These are phyloP conservation scores for Brassica balearica DNA, from an alignment of 441 rosid species.

Conservation along the genomic window DNA sequence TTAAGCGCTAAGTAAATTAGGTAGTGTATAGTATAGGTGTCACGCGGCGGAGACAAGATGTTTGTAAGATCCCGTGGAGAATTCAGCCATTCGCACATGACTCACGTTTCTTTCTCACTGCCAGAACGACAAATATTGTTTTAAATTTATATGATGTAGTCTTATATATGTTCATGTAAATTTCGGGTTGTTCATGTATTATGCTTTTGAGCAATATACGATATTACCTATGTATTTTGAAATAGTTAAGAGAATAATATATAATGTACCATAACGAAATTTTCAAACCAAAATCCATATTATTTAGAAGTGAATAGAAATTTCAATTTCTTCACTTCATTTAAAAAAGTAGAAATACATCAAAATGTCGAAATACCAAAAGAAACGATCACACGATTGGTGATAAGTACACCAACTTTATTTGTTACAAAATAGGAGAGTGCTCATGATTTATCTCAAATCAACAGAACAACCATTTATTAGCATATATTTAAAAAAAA, in stretches of 20 bases:
- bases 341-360: background rate
- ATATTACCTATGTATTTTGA: background rate
- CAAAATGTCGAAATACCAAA: background rate
- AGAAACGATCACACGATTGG: conserved; percentile 28
- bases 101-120: too few species aligned
- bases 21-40: too few species aligned
- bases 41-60: too few species aligned
- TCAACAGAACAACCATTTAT: conserved; percentile 11
- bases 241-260: background rate
- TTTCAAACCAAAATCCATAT: background rate
- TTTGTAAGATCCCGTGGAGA: too few species aligned
- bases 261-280: background rate
- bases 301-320: conserved; percentile 8
- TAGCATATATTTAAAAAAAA: background rate
- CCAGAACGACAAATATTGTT: too few species aligned
- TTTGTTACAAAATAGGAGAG: conserved; percentile 3
- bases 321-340: background rate
- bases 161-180: too few species aligned
- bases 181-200: too few species aligned
- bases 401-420: conserved; percentile 13
- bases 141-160: too few species aligned
- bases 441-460: conserved; percentile 20
- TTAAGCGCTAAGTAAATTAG: too few species aligned
- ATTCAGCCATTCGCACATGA: too few species aligned
- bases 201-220: background rate